Evolutionary conservation across 2,329 filamentous ascomycete genomes (phyloP), one percentile per base, ranked within the genome.

Genomic region (Chaetothyriales sp.): DNA sequence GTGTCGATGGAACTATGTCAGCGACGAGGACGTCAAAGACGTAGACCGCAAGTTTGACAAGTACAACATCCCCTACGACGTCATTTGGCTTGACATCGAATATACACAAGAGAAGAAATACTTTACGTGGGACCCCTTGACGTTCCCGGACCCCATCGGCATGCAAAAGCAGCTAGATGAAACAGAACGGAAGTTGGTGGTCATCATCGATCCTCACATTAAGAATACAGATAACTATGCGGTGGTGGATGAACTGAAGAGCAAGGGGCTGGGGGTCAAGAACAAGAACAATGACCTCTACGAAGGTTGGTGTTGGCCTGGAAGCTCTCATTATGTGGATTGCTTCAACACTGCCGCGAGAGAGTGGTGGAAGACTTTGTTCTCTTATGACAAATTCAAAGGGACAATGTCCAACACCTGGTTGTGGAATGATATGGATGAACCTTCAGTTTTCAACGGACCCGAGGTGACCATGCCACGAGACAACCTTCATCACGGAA

Each of bases 361-460:
- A 49, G 79, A 84, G 55, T 98, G 92, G 92, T 98, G 92, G 90
- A 84, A 80, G 59, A 70, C 75, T 2, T 76, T 96, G 9, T 96
- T 94, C 76, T 83, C 84, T 61, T 96, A 93, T 59, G 81, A 86
- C 64, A 77, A 71, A 43, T 98, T 95, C 75, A 86, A 86, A 66
- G 89, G 88, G 46, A 87, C 87, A 1, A 76, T 83, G 60, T 75
- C 82, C 57, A 98, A 96, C 66, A 83, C 86, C 0, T 95, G 87
- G 68, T 80, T 98, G 61, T 98, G 92, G 92, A 98, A 98, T 66
- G 92, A 98, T 66, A 98, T 98, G 92, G 96, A 95, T 64, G 92
- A 98, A 70, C 92, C 92, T 0, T 96, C 92, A 0, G 92, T 98
- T 1, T 98, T 98, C 73, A 96, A 96, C 65, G 92, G 92, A 0